Conservation (phyloP, 441 rosid genomes). For the Lepidium campestre region DNA sequence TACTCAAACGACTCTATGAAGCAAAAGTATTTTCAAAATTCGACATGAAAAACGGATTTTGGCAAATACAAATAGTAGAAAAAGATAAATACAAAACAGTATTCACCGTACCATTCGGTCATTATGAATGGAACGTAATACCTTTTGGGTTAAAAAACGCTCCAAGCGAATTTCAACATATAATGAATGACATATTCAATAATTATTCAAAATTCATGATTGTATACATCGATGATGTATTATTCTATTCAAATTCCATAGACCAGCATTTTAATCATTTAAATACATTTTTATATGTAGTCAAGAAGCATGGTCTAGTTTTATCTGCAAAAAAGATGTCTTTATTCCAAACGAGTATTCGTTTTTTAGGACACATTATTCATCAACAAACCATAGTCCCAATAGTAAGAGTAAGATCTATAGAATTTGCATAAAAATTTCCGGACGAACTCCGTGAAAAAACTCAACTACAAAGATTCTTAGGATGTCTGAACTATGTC, state of each 20-base stretch:
- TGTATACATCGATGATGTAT: neutral
- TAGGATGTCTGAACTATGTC: neutral
- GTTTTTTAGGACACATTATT: neutral
- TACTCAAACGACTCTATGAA: neutral
- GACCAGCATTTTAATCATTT: neutral
- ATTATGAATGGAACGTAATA: too few relatives aligned
- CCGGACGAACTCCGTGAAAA: neutral
- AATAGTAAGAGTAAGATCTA: neutral
- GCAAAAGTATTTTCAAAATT: neutral
- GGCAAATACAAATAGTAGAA: too few relatives aligned
- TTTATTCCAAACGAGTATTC: neutral
- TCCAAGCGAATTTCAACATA: too few relatives aligned
- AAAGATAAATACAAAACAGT: too few relatives aligned
- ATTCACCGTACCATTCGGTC: too few relatives aligned
- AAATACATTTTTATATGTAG: neutral
- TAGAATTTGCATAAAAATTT: neutral
- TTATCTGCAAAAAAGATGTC: neutral
- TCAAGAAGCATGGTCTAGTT: neutral
- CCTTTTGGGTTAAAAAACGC: too few relatives aligned
- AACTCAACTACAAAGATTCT: neutral
- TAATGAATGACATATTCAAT: too few relatives aligned
- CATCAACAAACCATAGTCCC: neutral
- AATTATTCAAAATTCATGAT: too few relatives aligned
- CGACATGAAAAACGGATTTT: too few relatives aligned
- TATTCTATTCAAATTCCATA: neutral